Evolutionary conservation across 2,329 filamentous ascomycete species (phyloP), one percentile per base, ranked within the genome.

Genomic region (Graphiopsis chlorocephala): DNA sequence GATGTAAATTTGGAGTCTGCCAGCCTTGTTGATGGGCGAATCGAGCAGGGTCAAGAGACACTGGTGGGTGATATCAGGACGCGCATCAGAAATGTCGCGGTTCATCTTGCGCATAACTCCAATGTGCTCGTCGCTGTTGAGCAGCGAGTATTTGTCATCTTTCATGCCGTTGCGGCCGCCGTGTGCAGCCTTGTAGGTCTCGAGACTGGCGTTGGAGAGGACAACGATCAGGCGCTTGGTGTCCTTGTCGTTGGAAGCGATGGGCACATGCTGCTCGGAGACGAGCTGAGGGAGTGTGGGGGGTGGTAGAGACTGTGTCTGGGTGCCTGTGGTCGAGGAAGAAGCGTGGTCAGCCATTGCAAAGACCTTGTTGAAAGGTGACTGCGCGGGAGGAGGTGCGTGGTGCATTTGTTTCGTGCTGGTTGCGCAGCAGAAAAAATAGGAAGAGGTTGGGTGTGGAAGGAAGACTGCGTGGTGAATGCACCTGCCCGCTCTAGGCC

Each of bases 21-120:
- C 95, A 64, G 94, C 93, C 81, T 99, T 99, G 86, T 99, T 99
- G 85, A 98, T 90, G 56, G 95, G 95, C 23, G 95, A 99, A 78
- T 99, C 95, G 74, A 99, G 89, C 33, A 99, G 88, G 56, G 95
- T 99, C 72, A 99, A 88, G 59, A 99, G 88, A 78, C 95, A 99
- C 95, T 99, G 95, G 78, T 99, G 95, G 53, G 95, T 97, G 74
- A 99, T 99, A 79, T 99, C 95, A 52, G 95, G 95, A 72, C 95
- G 88, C 66, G 95, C 95, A 80, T 99, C 95, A 78, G 93, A 97
- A 70, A 99, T 98, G 77, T 99, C 95, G 72, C 95, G 87, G 78
- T 96, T 96, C 94, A 98, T 98, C 84, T 98, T 99, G 75, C 95
- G 90, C 93, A 99, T 97, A 70, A 98, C 91, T 68, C 95, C 95